Evolutionary conservation across 2,329 filamentous ascomycete species (phyloP), one percentile per base, ranked within the genome.

Genomic region (Cadophora luteo-olivacea): DNA sequence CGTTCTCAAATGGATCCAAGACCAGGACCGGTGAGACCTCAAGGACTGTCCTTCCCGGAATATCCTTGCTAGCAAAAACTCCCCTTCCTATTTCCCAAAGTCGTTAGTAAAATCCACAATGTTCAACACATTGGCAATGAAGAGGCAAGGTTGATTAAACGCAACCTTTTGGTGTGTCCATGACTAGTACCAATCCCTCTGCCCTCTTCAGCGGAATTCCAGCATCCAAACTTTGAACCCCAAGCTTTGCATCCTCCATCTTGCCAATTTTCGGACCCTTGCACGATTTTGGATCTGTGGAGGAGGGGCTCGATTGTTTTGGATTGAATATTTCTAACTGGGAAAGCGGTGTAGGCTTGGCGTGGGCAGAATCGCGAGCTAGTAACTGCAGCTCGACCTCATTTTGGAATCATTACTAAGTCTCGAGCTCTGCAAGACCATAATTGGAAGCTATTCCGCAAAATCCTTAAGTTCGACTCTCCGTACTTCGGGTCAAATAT

Each of bases 1-100:
- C 78, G 70, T 85, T 86, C 71, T 87, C 84, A 54, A 78, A 73
- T 0, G 80, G 72, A 33, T 81, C 80, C 19, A 88, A 76, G 2
- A 87, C 76, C 6, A 88, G 75, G 6, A 86, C 85, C 4, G 85
- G 85, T 51, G 80, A 85, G 9, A 83, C 81, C 71, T 87, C 86
- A 68, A 87, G 77, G 5, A 84, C 75, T 0, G 83, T 85, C 14
- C 81, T 79, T 1, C 81, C 79, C 19, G 83, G 79, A 62, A 87
- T 86, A 45, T 77, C 73, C 66, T 72, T 73, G 29, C 79, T 77
- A 9, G 85, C 82, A 76, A 86, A 86, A 49, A 87, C 80, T 36
- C 85, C 86, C 68, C 86, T 80, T 64, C 86, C 85, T 87, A 67
- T 51, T 52, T 25, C 24, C 22, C 24, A 12, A 25, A 45, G 24